Evolutionary conservation across 495 filamentous ascomycete species (phyloP), one percentile per base, ranked within the genome.

Genomic region (Filosporella fistucella): DNA sequence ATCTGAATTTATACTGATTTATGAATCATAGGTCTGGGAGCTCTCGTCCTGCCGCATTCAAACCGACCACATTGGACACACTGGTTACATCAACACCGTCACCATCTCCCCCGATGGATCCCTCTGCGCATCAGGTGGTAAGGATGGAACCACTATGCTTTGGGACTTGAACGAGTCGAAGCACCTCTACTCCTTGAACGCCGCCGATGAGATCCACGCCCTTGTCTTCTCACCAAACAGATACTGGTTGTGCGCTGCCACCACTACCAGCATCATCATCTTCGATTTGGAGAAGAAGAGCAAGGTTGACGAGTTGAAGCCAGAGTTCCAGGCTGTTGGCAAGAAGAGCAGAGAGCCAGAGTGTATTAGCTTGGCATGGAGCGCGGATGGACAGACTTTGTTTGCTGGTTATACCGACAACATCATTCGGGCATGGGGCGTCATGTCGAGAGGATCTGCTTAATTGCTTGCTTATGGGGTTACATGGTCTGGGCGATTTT

Each of bases 241-340:
- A 63, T 99, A 99, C 89, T 99, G 93, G 93, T 84, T 99, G 52
- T 99, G 93, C 82, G 93, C 93, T 64, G 93, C 93, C 64, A 99
- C 93, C 50, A 78, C 86, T 65, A 87, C 78, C 76, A 86, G 80
- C 78, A 97, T 99, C 82, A 97, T 96, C 82, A 97, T 99, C 79
- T 99, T 99, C 75, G 93, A 99, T 69, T 82, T 99, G 60, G 93
- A 99, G 88, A 99, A 99, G 91, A 97, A 99, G 89, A 91, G 85
- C 84, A 97, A 97, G 84, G 93, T 99, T 57, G 93, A 99, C 62
- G 93, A 97, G 82, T 81, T 99, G 69, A 96, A 95, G 88, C 94
- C 94, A 56, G 94, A 98, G 65, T 96, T 94, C 76, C 80, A 89
- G 54, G 81, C 89, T 63, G 85, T 90, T 66, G 90, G 93, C 74